Percentiles rank a stretch among this genome's conserved stretches.
Evolutionary conservation across 140 eudicot genomes (phyloP).

Genomic region (Bidens hawaiensis): DNA sequence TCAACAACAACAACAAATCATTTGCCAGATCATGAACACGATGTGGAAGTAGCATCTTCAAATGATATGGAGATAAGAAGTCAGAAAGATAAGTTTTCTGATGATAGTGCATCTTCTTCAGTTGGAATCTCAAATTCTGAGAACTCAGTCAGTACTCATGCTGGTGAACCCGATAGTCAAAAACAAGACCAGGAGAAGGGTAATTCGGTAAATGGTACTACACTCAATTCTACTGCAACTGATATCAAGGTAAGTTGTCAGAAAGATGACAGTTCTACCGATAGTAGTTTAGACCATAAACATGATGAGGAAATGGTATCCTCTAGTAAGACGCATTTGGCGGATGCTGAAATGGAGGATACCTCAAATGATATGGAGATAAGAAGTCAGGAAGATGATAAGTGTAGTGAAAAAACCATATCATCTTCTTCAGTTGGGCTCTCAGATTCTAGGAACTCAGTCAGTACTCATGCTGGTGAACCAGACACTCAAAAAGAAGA

Average conservation of each 20-base stretch:
- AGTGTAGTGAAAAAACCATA: constrained; percentile 1
- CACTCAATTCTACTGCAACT: constrained; percentile 1
- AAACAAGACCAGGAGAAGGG: constrained; percentile 16
- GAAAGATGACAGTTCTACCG: constrained; percentile 15
- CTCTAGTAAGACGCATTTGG: constrained; percentile 6
- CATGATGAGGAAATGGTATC: constrained; percentile 18
- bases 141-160: background rate
- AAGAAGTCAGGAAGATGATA: constrained; percentile 18
- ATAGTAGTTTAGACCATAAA: constrained; percentile 10
- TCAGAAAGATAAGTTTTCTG: constrained; percentile 14
- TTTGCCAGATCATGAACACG: background rate
- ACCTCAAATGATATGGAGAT: constrained; percentile 12
- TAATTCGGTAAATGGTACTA: background rate
- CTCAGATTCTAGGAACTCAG: constrained; percentile 3
- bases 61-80: constrained; percentile 17
- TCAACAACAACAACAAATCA: constrained; percentile 14
- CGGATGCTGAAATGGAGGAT: constrained; percentile 15
- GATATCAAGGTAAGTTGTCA: constrained; percentile 7
- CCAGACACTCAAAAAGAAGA: constrained; percentile 17
- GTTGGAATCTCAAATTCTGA: constrained; percentile 3
- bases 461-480: background rate
- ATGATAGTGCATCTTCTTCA: constrained; percentile 17
- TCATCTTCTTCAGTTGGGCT: constrained; percentile 17
- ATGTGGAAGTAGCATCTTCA: background rate
- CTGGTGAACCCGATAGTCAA: constrained; percentile 1